A percentile compares a stretch with the other conserved stretches of the same genome.
phyloP scores from a whole-genome alignment of 2,329 filamentous ascomycete species.

The Ambrosiella xylebori region DNA sequence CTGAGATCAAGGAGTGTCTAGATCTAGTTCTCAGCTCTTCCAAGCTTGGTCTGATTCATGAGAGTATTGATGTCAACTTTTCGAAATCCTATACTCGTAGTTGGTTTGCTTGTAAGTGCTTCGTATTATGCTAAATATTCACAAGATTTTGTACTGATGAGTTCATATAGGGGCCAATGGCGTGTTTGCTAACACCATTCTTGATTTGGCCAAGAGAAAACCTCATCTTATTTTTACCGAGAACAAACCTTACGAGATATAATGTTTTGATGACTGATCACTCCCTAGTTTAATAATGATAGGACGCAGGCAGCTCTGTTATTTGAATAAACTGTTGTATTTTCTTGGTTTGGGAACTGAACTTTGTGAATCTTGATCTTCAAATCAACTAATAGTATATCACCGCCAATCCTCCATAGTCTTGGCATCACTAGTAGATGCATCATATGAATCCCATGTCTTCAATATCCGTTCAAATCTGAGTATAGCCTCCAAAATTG shows the following conservation, averaged over 20 bases:
- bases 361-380: not conserved
- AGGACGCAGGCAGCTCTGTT: not conserved
- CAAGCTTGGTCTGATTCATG: slow-evolving; percentile 68
- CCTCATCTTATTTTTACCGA: slow-evolving; percentile 68
- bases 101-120: slow-evolving; percentile 65
- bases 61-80: slow-evolving; percentile 71
- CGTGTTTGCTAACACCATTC: slow-evolving; percentile 80
- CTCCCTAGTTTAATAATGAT: not conserved
- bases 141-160: slow-evolving; percentile 6
- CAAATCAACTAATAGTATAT: not conserved
- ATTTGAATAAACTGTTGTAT: not conserved
- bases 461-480: slow-evolving; percentile 36
- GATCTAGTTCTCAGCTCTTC: slow-evolving; percentile 59
- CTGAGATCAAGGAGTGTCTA: slow-evolving; percentile 62
- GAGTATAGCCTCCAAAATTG: slow-evolving; percentile 48
- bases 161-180: slow-evolving; percentile 59
- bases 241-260: slow-evolving; percentile 39
- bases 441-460: slow-evolving; percentile 18
- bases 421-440: not conserved
- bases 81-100: slow-evolving; percentile 59
- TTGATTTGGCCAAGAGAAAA: slow-evolving; percentile 77
- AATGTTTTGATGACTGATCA: slow-evolving; percentile 9
- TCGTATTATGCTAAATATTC: not conserved
- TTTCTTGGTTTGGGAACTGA: not conserved
- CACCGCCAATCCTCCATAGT: slow-evolving; percentile 9